A percentile compares a stretch with the other conserved stretches of the same genome.
These are phyloP conservation scores for Pyrrhoderma noxium DNA, from an alignment of 1,284 basidiomycete species.

Conservation along the genomic window DNA sequence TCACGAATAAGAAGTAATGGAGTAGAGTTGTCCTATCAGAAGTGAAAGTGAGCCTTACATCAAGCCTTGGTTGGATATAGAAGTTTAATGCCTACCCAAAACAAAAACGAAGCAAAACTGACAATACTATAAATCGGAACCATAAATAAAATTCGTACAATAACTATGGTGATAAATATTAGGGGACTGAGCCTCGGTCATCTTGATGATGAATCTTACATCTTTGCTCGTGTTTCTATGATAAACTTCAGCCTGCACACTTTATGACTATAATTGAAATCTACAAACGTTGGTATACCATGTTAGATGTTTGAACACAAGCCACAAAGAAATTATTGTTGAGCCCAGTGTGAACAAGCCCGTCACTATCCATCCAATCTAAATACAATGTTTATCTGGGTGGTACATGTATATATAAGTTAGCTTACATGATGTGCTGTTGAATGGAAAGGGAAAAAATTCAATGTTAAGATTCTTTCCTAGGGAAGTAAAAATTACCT, in stretches of 20 bases:
- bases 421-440: slow-evolving; percentile 14
- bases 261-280: neutral
- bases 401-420: neutral
- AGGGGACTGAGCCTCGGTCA: slow-evolving; percentile 14
- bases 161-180: slow-evolving; percentile 38
- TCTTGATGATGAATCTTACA: slow-evolving; percentile 33
- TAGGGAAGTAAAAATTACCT: slow-evolving; percentile 17
- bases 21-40: slow-evolving; percentile 51
- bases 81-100: slow-evolving; percentile 47
- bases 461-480: neutral
- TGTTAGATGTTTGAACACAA: slow-evolving; percentile 62
- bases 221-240: slow-evolving; percentile 59
- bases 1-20: slow-evolving; percentile 57
- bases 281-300: slow-evolving; percentile 63
- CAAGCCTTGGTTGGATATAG: slow-evolving; percentile 25
- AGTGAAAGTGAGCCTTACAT: slow-evolving; percentile 6
- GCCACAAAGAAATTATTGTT: slow-evolving; percentile 55
- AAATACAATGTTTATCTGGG: neutral
- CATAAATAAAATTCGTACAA: slow-evolving; percentile 71
- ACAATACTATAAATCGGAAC: slow-evolving; percentile 69
- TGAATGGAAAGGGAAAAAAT: neutral
- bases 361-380: slow-evolving; percentile 71
- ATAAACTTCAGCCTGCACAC: slow-evolving; percentile 8
- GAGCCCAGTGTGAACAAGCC: slow-evolving; percentile 55
- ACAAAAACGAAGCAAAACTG: slow-evolving; percentile 63